Evolutionary conservation across 2,329 filamentous ascomycete species (phyloP), one percentile per base, ranked within the genome.

Genomic region (Furcasterigmium furcatum): DNA sequence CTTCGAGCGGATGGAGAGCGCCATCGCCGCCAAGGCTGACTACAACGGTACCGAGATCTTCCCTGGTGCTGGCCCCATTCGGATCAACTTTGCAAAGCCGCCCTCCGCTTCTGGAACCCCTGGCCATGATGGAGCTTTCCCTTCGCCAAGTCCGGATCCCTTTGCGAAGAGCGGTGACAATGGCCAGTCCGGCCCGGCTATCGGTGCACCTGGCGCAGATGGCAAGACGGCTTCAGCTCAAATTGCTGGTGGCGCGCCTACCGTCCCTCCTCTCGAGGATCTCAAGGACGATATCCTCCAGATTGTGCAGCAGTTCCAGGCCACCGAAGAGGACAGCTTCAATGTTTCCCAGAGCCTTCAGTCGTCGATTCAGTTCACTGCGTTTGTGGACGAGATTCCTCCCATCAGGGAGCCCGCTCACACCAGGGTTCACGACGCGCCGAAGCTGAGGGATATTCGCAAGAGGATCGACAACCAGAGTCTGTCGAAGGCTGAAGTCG

Each of bases 41-140:
- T 84, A 96, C 68, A 97, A 97, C 59, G 91, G 91, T 58, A 96
- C 96, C 67, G 94, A 99, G 65, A 96, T 99, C 49, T 99, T 99
- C 73, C 94, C 94, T 9, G 94, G 94, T 45, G 91, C 91, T 47
- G 94, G 94, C 2, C 91, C 92, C 14, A 89, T 97, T 47, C 82
- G 92, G 43, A 97, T 99, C 64, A 95, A 95, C 58, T 99, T 95
- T 67, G 94, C 94, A 29, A 99, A 99, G 70, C 92, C 94, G 21
- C 91, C 91, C 18, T 95, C 90, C 41, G 85, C 88, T 38, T 90
- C 91, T 50, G 86, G 89, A 52, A 96, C 94, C 0, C 92, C 94
- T 44, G 91, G 90, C 16, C 85, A 89, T 45, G 91, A 92, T 58
- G 90, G 91, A 25, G 78, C 84, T n/a, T 91, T 90, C 63, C 88